phyloP scores from a whole-genome alignment of 768 basidiomycete species.

The Russula sp. region DNA sequence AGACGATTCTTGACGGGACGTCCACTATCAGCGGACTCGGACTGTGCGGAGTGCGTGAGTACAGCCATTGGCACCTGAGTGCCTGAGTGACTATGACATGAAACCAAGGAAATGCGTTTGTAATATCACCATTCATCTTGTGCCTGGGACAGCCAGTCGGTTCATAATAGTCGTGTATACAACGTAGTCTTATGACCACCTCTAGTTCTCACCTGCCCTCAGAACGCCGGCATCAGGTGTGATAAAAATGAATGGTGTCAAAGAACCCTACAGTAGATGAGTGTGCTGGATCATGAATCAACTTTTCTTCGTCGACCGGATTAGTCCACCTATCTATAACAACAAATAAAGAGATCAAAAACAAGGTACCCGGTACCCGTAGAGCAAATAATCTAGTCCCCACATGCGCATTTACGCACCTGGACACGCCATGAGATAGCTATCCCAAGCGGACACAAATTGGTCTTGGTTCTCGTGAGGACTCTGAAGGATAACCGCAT shows the following conservation, averaged over 20 bases:
- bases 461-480: slow-evolving; percentile 73
- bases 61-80: too few relatives aligned
- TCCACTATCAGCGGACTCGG: too few relatives aligned
- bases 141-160: too few relatives aligned
- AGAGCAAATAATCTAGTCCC: too few relatives aligned
- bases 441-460: slow-evolving; percentile 66
- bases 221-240: background rate
- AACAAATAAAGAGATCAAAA: background rate
- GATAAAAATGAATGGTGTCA: slow-evolving; percentile 23
- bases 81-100: too few relatives aligned
- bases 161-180: background rate
- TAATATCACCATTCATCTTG: too few relatives aligned
- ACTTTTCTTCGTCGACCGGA: slow-evolving; percentile 36
- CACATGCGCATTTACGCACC: slow-evolving; percentile 41
- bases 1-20: too few relatives aligned
- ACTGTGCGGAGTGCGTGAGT: too few relatives aligned
- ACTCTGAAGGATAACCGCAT: slow-evolving; percentile 69
- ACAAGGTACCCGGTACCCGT: background rate
- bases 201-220: background rate
- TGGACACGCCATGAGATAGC: slow-evolving; percentile 75
- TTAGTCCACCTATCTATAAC: slow-evolving; percentile 41
- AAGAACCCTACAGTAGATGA: slow-evolving; percentile 39
- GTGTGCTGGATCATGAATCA: slow-evolving; percentile 34
- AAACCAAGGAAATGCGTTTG: too few relatives aligned
- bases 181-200: background rate